Conservation (phyloP, 78 protist genomes). For the Acrasis kona region DNA sequence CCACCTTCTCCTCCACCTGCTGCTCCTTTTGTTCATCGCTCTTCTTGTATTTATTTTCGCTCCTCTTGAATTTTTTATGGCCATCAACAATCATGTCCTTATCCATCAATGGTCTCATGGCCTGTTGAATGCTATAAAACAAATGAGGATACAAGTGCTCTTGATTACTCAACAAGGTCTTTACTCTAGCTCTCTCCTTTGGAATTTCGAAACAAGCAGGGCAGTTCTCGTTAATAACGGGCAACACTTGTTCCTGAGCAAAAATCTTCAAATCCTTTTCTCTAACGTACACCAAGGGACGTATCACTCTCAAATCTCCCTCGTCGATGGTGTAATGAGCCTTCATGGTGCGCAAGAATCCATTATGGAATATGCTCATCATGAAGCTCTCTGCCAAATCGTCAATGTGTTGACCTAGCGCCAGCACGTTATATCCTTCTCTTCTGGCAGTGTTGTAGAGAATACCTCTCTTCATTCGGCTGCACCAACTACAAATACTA, state of each 20-base stretch:
- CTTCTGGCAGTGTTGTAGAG: slow-evolving; percentile 49
- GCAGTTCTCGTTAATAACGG: slow-evolving; percentile 72
- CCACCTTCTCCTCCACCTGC: not conserved
- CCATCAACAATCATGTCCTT: not conserved
- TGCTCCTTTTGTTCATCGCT: not conserved
- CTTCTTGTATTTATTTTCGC: not conserved
- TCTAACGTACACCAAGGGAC: slow-evolving; percentile 63
- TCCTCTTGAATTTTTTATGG: not conserved
- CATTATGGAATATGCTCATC: slow-evolving; percentile 63
- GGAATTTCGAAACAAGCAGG: slow-evolving; percentile 83
- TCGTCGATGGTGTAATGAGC: slow-evolving; percentile 25
- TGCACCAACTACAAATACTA: slow-evolving; percentile 49
- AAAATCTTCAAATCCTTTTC: slow-evolving; percentile 39
- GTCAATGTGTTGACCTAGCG: slow-evolving; percentile 72
- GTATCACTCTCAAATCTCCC: slow-evolving; percentile 67
- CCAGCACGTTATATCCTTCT: slow-evolving; percentile 73
- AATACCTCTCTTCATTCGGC: slow-evolving; percentile 71
- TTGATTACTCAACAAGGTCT: slow-evolving; percentile 31
- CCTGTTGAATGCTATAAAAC: slow-evolving; percentile 1
- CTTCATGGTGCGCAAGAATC: slow-evolving; percentile 51
- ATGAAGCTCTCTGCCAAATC: slow-evolving; percentile 68
- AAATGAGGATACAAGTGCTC: slow-evolving; percentile 30
- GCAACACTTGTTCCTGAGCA: slow-evolving; percentile 44
- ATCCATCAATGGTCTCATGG: slow-evolving; percentile 30
- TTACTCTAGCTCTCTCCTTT: slow-evolving; percentile 60